Evolutionary conservation across 495 filamentous ascomycete genomes (phyloP), one percentile per base, ranked within the genome.

Genomic region (Cryomyces minteri): DNA sequence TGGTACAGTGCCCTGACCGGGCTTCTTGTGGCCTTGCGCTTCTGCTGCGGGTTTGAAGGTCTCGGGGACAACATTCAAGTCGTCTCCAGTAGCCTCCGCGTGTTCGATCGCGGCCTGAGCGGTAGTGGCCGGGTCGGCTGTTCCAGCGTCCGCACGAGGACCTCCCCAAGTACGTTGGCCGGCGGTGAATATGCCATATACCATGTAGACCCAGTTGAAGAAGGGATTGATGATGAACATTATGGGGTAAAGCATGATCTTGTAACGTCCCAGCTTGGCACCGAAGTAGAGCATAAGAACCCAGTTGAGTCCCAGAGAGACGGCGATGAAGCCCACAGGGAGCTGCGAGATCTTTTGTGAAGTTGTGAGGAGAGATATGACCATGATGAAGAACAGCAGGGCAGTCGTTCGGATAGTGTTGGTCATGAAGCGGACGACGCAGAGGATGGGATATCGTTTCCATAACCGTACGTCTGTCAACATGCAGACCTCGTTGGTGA

Each of bases 401-500:
- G 87, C 84, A 0, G 90, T 98, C 4, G 90, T 96, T 46, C 90
- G 78, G 59, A 98, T 94, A 5, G 87, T 98, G 65, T 96, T 92
- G 49, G 94, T 87, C 76, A 88, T 80, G 59, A 98, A 88, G 36
- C 90, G 79, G 34, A 98, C 79, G 41, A 88, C 48, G 48, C 84
- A 78, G n/a, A 98, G 68, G 43, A 95, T 70, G 0, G 90, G 88
- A 59, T 98, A 98, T 43, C 85, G 74, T 57, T 68, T 80, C 88
- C 88, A 96, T 28, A 96, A 70, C 46, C 90, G 73, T 52, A 80
- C 71, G 62, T 98, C 90, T 8, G 90, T 98, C 65, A 98, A 67
- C 90, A 98, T 95, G 66, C 90, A 96, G 1, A 85, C 88, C 55
- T 96, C 90, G 61, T 98, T 98, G 11, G 90, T 96, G 62, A 98